These are phyloP conservation scores for Dendrocalamus sinicus DNA, from an alignment of 176 grass and related monocot genomes.

Conservation along the genomic window DNA sequence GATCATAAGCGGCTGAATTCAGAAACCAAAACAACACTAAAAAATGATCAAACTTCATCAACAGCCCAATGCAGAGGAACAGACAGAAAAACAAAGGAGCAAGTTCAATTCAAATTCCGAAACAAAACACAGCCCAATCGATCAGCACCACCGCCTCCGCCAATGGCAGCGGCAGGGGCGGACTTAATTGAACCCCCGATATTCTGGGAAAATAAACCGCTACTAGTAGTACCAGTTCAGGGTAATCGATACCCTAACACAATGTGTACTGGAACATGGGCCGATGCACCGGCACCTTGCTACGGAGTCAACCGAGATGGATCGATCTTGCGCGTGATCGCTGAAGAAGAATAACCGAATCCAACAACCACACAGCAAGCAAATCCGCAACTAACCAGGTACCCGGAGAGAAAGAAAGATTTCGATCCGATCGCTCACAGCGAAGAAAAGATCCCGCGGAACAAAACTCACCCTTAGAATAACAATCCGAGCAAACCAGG, in stretches of 20 bases:
- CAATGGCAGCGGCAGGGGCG: neutral
- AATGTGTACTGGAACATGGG: neutral
- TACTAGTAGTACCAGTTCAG: neutral
- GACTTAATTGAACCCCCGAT: neutral
- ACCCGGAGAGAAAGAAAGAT: neutral
- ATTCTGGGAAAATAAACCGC: neutral
- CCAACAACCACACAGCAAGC: neutral
- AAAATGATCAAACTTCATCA: neutral
- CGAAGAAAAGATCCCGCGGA: neutral
- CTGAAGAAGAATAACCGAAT: constrained; percentile 16
- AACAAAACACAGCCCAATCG: neutral
- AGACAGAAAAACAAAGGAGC: neutral
- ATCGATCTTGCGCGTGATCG: constrained; percentile 10
- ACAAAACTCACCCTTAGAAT: neutral
- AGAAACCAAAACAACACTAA: constrained; percentile 31
- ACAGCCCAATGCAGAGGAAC: neutral
- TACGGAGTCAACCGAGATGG: neutral
- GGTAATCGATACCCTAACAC: neutral
- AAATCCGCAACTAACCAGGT: neutral
- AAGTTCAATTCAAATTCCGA: neutral
- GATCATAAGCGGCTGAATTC: neutral
- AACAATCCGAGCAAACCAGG: neutral
- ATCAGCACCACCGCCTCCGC: constrained; percentile 1
- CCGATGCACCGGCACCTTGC: neutral
- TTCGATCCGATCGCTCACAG: neutral